phyloP scores from a whole-genome alignment of 345 rosid genomes.

The Brassica rapa region DNA sequence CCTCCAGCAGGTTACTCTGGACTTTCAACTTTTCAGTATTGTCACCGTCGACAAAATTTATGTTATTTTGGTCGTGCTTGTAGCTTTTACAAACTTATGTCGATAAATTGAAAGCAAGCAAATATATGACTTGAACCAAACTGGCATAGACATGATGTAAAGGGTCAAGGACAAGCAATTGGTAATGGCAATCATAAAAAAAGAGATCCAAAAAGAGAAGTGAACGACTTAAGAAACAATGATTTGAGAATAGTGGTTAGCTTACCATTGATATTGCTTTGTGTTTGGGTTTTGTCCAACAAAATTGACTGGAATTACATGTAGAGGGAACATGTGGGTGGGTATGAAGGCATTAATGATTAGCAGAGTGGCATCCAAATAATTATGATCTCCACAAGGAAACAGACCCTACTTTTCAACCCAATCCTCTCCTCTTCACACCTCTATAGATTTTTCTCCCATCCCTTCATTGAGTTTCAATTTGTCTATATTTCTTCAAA shows the following conservation, averaged over 20 bases:
- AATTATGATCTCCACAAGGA: constrained; percentile 16
- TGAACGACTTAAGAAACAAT: constrained; percentile 23
- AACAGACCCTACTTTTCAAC: constrained; percentile 22
- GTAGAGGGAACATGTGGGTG: constrained; percentile 38
- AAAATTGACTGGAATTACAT: constrained; percentile 28
- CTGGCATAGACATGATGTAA: not conserved
- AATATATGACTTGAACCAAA: not conserved
- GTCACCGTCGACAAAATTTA: not conserved
- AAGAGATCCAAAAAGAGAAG: not conserved
- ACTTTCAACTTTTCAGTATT: not conserved
- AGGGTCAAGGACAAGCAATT: not conserved
- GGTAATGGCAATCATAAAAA: not conserved
- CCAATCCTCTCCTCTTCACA: constrained; percentile 14
- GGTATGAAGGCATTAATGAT: constrained; percentile 36
- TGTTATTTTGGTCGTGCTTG: not conserved
- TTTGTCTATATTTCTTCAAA: not conserved
- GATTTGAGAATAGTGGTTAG: constrained; percentile 18
- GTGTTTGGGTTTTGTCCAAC: constrained; percentile 37
- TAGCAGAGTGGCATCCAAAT: constrained; percentile 18
- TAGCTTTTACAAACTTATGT: not conserved
- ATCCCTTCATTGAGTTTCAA: not conserved
- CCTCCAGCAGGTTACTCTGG: not conserved
- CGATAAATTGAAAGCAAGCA: not conserved
- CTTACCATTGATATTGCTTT: constrained; percentile 21
- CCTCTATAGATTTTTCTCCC: not conserved